phyloP scores from a whole-genome alignment of 1,284 basidiomycete genomes.

The Ceratobasidium sp. region DNA sequence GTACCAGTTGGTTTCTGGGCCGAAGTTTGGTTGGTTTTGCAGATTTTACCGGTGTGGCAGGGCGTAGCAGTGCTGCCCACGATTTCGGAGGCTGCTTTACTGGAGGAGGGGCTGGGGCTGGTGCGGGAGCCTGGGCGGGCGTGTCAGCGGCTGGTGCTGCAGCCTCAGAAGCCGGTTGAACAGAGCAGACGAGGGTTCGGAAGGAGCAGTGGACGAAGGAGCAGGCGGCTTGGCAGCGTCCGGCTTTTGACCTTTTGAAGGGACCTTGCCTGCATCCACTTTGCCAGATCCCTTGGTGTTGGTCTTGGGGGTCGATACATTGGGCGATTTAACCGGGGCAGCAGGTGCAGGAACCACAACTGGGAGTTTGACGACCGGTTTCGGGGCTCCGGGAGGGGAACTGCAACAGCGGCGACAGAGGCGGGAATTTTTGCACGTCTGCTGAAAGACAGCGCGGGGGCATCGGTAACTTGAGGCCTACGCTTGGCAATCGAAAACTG shows the following conservation, averaged over 20 bases:
- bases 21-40: constrained; percentile 48
- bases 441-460: constrained; percentile 29
- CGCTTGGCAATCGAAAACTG: constrained; percentile 11
- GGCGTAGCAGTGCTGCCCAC: constrained; percentile 76
- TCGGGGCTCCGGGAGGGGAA: constrained; percentile 16
- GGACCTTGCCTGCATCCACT: not conserved
- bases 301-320: not conserved
- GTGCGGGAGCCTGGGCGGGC: constrained; percentile 41
- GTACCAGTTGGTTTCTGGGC: constrained; percentile 57
- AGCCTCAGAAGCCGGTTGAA: too few species aligned
- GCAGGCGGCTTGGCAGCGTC: constrained; percentile 14
- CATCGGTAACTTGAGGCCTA: constrained; percentile 12
- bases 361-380: not conserved
- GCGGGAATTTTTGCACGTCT: constrained; percentile 23
- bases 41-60: constrained; percentile 51
- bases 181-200: constrained; percentile 13
- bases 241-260: not conserved
- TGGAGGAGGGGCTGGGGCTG: constrained; percentile 44
- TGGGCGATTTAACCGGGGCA: not conserved
- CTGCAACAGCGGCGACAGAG: constrained; percentile 10
- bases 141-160: not conserved
- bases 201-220: constrained; percentile 40
- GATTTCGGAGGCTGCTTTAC: constrained; percentile 60
- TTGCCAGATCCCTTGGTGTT: not conserved
- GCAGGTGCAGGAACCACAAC: not conserved